These are phyloP conservation scores for Aspergillus fumigatus DNA, from an alignment of 2,329 filamentous ascomycete species.

Conservation along the genomic window DNA sequence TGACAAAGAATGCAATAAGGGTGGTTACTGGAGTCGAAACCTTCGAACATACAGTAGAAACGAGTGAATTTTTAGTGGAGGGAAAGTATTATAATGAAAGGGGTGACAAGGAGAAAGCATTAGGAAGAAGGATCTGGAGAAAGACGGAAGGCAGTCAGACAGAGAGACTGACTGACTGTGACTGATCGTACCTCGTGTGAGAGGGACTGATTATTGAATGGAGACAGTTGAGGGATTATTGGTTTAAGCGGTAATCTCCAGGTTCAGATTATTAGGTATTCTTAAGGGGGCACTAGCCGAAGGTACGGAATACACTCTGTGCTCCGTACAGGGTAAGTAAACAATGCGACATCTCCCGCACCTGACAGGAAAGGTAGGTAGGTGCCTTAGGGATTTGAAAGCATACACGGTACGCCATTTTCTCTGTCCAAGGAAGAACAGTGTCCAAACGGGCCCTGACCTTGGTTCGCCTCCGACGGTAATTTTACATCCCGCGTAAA, in stretches of 20 bases:
- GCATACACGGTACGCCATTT: background rate
- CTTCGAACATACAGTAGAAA: background rate
- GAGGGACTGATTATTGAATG: background rate
- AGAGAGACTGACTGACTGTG: constrained; percentile 3
- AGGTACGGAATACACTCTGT: background rate
- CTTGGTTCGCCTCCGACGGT: constrained; percentile 12
- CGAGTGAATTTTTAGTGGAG: background rate
- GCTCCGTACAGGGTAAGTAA: background rate
- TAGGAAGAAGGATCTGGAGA: background rate
- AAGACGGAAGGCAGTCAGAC: constrained; percentile 3
- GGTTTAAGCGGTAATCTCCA: background rate
- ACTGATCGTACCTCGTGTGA: constrained; percentile 6
- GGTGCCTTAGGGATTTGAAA: background rate
- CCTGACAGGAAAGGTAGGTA: background rate
- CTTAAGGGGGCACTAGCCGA: background rate
- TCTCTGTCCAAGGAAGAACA: background rate
- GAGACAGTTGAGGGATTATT: background rate
- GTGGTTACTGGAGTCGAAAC: background rate
- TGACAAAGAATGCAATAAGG: background rate
- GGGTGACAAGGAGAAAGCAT: background rate
- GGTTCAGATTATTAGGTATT: background rate
- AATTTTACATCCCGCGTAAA: constrained; percentile 16
- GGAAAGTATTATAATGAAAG: background rate
- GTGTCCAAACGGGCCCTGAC: constrained; percentile 13
- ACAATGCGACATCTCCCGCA: background rate